Evolutionary conservation across 805 yeast genomes (phyloP), one percentile per base, ranked within the genome.

Genomic region (Kluyveromyces siamensis): DNA sequence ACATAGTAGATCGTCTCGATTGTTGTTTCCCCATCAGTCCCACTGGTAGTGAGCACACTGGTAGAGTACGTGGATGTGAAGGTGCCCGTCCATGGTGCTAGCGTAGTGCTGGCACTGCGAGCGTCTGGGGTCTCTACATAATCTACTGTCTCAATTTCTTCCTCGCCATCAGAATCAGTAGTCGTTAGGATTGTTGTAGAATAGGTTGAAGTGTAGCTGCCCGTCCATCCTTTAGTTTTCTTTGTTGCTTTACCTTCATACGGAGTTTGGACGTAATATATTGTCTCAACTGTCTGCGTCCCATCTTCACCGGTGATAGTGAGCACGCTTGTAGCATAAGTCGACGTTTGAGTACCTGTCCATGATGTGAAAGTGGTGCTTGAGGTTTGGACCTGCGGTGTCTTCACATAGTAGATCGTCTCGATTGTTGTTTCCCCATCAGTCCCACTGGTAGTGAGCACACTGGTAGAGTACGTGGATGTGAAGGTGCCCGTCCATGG

Each of bases 371-470:
- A 44, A 8, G 51, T 51, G 10, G 49, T 47, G 37, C 42, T 36
- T 18, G 16, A 13, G 27, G 38, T 40, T 7, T 13, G 37, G 13
- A 14, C 39, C 2, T n/a, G 14, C 41, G 58, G 58, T 1, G 58
- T 55, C 25, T 53, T 53, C 6, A 55, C 54, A 40, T 48, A 50
- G 49, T 53, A 53, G 16, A 50, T 35, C 2, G 55, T 50, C 36
- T 48, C 47, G 27, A 52, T 50, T 2, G 56, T 53, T 27, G 46
- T 40, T 13, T 33, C 40, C 16, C 55, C 55, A 40, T 51, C 52
- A 13, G 52, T 19, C 3, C 56, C 56, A 17, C 44, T 42, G 21
- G 40, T 41, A 11, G 55, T 50, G 5, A 50, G 40, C 6, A 33
- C 5, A 5, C 25, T 35, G 2, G 53, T 46, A 8, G 50, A 41